Conservation (phyloP, 2,329 filamentous ascomycete species). For the Pseudofabraea citricarpa region DNA sequence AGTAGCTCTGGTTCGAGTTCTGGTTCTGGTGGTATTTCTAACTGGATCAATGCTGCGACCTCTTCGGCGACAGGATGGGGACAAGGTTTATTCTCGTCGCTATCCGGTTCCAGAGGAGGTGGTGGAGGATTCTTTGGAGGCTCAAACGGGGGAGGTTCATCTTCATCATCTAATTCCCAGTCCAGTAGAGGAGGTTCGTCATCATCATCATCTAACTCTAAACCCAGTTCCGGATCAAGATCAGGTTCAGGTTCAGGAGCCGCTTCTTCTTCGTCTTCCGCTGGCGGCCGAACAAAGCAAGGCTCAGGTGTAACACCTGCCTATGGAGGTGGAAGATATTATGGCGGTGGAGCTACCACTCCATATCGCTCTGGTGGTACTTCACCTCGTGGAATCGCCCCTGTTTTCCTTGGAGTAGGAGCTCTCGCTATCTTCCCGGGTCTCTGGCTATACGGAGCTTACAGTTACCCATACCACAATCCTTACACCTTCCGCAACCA, state of each 20-base stretch:
- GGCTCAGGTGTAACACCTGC: constrained; percentile 53
- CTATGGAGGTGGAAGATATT: constrained; percentile 61
- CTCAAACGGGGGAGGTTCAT: no score
- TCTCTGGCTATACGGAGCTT: constrained; percentile 59
- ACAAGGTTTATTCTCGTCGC: no score
- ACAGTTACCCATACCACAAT: constrained; percentile 54
- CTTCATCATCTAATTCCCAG: constrained; percentile 4
- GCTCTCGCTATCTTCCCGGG: constrained; percentile 42
- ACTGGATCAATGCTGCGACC: no score
- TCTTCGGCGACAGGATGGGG: no score
- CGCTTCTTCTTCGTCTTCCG: constrained; percentile 23
- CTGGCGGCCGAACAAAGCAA: constrained; percentile 47
- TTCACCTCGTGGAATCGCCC: constrained; percentile 46
- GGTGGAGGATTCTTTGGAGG: no score
- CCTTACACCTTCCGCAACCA: constrained; percentile 49
- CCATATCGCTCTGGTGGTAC: constrained; percentile 56
- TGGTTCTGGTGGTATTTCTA: no score
- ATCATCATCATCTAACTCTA: background rate
- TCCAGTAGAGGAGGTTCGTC: constrained; percentile 12
- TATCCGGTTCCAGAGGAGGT: no score
- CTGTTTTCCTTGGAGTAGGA: constrained; percentile 46
- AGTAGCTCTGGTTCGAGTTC: no score
- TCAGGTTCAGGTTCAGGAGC: constrained; percentile 24
- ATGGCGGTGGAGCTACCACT: constrained; percentile 56
- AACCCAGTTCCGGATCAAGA: constrained; percentile 7